Evolutionary conservation across 148 eudicot genomes (phyloP).

Genomic region (Bassia scoparia): DNA sequence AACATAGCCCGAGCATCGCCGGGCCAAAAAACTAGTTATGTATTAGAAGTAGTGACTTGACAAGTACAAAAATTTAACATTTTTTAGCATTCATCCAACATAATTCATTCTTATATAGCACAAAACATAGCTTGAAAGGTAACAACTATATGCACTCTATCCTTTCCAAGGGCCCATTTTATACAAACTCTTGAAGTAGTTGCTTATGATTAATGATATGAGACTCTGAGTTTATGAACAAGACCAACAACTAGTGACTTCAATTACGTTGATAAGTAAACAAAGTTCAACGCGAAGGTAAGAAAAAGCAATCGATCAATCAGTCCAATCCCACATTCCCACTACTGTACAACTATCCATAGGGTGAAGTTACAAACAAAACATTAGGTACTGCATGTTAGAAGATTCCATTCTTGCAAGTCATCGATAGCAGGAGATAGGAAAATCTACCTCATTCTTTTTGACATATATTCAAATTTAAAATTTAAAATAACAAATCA

Average conservation of each 20-base stretch:
- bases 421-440: background rate
- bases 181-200: background rate
- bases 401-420: background rate
- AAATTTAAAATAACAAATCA: background rate
- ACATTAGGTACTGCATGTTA: background rate
- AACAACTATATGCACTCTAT: background rate
- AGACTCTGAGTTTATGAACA: too few relatives aligned
- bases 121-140: background rate
- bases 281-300: too few relatives aligned
- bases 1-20: too few relatives aligned
- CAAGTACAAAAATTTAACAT: background rate
- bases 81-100: background rate
- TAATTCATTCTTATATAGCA: background rate
- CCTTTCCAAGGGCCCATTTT: background rate
- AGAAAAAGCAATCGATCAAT: too few relatives aligned
- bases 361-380: too few relatives aligned
- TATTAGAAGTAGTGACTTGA: slow-evolving; percentile 16
- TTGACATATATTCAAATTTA: background rate
- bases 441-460: background rate
- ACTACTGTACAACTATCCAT: too few relatives aligned
- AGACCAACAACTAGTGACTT: too few relatives aligned
- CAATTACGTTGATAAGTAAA: too few relatives aligned
- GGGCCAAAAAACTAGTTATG: too few relatives aligned
- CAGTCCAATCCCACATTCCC: too few relatives aligned
- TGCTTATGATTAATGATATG: too few relatives aligned